These are phyloP conservation scores for Vitis cinerea DNA, from an alignment of 164 flowering plant species.

Conservation along the genomic window DNA sequence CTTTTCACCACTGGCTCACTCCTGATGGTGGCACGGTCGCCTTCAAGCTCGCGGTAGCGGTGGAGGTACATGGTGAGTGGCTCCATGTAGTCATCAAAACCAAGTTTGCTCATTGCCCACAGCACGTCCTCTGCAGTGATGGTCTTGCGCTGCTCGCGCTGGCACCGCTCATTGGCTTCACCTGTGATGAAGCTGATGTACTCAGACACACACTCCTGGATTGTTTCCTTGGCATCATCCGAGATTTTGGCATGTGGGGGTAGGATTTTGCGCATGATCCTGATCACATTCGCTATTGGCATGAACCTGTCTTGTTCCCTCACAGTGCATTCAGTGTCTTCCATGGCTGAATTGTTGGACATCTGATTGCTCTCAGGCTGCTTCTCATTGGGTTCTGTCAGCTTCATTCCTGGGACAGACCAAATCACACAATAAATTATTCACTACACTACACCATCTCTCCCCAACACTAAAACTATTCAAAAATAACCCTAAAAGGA, in stretches of 20 bases:
- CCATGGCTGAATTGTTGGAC: not conserved
- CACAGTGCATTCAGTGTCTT: constrained; percentile 49
- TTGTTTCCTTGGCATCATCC: constrained; percentile 87
- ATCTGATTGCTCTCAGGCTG: constrained; percentile 10
- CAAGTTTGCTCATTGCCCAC: constrained; percentile 89
- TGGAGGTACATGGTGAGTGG: constrained; percentile 65
- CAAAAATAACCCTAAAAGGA: too few relatives aligned
- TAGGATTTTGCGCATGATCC: constrained; percentile 78
- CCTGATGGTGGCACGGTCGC: constrained; percentile 54
- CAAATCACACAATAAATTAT: too few relatives aligned
- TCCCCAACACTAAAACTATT: too few relatives aligned
- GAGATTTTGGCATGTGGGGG: constrained; percentile 89
- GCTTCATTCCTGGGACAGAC: not conserved
- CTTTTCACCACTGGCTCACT: constrained; percentile 44
- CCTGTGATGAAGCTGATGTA: constrained; percentile 88
- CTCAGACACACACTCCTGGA: constrained; percentile 93
- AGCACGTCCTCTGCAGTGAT: constrained; percentile 92
- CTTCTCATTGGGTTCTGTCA: constrained; percentile 14
- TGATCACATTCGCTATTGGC: constrained; percentile 81
- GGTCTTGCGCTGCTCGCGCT: constrained; percentile 88
- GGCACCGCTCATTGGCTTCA: constrained; percentile 91
- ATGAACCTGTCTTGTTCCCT: constrained; percentile 84
- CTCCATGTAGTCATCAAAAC: constrained; percentile 80
- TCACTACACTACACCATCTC: too few relatives aligned
- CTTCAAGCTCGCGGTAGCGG: constrained; percentile 62